phyloP scores from a whole-genome alignment of 1,139 yeast species.

The Blastobotrys capitulatus region DNA sequence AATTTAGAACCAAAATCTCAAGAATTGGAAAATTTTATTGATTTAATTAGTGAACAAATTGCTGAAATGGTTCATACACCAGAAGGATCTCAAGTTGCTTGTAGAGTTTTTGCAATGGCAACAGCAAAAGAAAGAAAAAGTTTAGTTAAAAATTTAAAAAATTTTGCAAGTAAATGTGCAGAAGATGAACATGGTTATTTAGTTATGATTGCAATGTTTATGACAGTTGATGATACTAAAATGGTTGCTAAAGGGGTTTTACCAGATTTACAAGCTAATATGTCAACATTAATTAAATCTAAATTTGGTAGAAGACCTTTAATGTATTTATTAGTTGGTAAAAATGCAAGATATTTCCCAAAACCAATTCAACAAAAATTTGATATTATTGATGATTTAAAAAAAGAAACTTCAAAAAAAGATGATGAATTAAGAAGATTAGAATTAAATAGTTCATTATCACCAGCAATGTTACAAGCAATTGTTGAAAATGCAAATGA shows the following conservation, averaged over 20 bases:
- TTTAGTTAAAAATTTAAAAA: constrained; percentile 65
- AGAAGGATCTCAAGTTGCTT: constrained; percentile 91
- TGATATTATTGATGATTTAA: constrained; percentile 54
- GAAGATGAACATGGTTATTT: constrained; percentile 81
- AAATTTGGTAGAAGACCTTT: constrained; percentile 89
- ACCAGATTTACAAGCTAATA: constrained; percentile 49
- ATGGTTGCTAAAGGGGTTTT: constrained; percentile 68
- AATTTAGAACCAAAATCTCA: constrained; percentile 52
- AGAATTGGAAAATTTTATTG: constrained; percentile 78
- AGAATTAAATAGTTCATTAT: constrained; percentile 61
- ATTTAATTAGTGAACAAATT: constrained; percentile 76
- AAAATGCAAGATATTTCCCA: constrained; percentile 77
- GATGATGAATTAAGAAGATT: constrained; percentile 69
- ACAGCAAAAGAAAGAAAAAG: constrained; percentile 89
- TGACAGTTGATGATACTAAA: constrained; percentile 93
- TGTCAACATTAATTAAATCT: constrained; percentile 57
- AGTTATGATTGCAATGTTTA: constrained; percentile 71
- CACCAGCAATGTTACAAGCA: constrained; percentile 59
- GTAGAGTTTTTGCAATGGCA: constrained; percentile 70
- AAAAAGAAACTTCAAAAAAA: constrained; percentile 67
- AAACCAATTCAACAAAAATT: constrained; percentile 62
- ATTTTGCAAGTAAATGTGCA: constrained; percentile 67
- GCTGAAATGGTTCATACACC: constrained; percentile 94
- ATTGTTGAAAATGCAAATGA: constrained; percentile 45
- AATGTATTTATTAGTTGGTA: constrained; percentile 70